Evolutionary conservation across 2,329 filamentous ascomycete genomes (phyloP), one percentile per base, ranked within the genome.

Genomic region (Dothistroma pini): DNA sequence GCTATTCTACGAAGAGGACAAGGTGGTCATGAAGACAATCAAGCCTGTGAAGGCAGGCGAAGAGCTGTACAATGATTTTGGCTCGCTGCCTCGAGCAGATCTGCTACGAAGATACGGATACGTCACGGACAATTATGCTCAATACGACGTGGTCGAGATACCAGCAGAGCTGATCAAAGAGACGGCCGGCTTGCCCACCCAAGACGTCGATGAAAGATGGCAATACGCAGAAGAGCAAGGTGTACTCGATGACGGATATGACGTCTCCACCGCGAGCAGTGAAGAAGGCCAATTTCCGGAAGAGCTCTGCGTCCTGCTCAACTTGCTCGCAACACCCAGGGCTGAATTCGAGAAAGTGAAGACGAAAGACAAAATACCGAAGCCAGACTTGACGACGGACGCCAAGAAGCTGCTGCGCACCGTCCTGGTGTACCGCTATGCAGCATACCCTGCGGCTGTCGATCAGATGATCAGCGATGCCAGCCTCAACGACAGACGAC

Each of bases 41-140:
- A 84, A 86, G 49, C 77, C 83, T 0, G 91, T 96, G 69, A 77
- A 75, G 25, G 82, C 84, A 0, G 89, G 89, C 6, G 84, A 91
- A 59, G 89, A 96, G 74, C 85, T 96, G 19, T 85, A 93, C 72
- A 96, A 96, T 73, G 93, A 96, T 76, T 96, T 96, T 67, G 93
- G 93, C 0, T 87, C 91, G 6, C 84, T 96, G 2, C 89, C 91
- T 10, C 89, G 90, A 61, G 89, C 89, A 0, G 92, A 97, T 71
- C 80, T 96, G 8, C 81, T 96, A 11, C 83, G 93, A 38, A 83
- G 92, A 14, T 96, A 96, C 68, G 93, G 93, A 19, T 96, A 96
- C 70, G 86, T 92, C n/a, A 93, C 91, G 0, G 77, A 84, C 31
- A 88, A 87, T 66, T 93, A 96, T 69, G 79, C 86, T 10, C 81